Base-by-base conservation (phyloP, 805 yeast genomes). In the Priceomyces castillae region DNA sequence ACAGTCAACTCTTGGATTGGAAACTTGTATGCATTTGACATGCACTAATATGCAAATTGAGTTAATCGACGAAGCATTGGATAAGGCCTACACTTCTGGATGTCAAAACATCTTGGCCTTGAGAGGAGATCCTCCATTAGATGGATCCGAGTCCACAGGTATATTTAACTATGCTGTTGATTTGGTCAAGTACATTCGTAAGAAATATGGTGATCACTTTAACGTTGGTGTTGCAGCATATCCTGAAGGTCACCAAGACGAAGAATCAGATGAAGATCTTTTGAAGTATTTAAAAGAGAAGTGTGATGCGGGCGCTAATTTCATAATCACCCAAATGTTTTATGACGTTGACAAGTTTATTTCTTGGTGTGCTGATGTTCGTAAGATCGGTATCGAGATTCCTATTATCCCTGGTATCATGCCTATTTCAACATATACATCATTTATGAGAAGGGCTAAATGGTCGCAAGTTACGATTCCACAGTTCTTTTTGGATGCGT, bases 171-270 rank as follows among this genome's bases (percentile, higher is more conserved):
- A 89, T 57, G 98, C 99, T 19, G 84, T 80, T 59, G 98, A 94
- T 64, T 74, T 94, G 59, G 84, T 94, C 51, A 60, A 61, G 39
- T 83, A 92, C 64, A 94, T 94, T 56, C 80, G 83, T 52, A 58
- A 59, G 43, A 76, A 82, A 49, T 90, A 89, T 57, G 97, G 96
- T 22, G 81, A 86, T 62, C 87, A 90, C 67, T 90, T 94, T 67
- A 86, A 84, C 63, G 90, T 94, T 53, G 99, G 97, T 40, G 95
- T 94, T 17, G 98, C 98, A 7, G 99, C 88, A 2, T 94, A 94
- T 62, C 97, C 99, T 1, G 99, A 94, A 62, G 97, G 97, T 2
- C 96, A 90, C 57, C 90, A 97, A 2, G 99, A 94, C 58, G 95
- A 89, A 58, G 62, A 70, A 16, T 52, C 57, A 35, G 81, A 80